Conservation (phyloP, 805 yeast genomes). For the Maudiozyma saulgeensis region DNA sequence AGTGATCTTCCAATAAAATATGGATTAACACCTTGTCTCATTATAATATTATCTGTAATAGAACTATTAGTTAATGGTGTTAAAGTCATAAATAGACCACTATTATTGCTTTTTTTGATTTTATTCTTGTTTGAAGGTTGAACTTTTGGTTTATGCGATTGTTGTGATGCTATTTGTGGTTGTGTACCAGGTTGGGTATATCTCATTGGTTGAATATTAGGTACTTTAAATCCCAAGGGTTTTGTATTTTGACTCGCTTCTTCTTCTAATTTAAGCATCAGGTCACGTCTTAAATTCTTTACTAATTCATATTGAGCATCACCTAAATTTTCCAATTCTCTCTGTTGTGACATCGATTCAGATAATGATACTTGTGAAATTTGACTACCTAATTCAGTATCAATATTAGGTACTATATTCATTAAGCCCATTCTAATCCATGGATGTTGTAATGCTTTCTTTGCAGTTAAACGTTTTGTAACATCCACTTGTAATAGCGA, state of each 20-base stretch:
- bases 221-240: constrained; percentile 22
- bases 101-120: constrained; percentile 8
- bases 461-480: constrained; percentile 58
- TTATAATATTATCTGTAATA: constrained; percentile 38
- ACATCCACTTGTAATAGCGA: constrained; percentile 73
- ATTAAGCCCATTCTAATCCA: constrained; percentile 47
- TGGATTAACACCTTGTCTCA: constrained; percentile 60
- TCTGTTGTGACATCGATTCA: constrained; percentile 64
- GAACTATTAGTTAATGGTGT: constrained; percentile 41
- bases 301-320: constrained; percentile 26
- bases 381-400: background rate
- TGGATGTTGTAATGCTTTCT: constrained; percentile 63
- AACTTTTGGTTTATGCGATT: constrained; percentile 2
- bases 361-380: constrained; percentile 42
- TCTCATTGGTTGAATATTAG: constrained; percentile 20
- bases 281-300: constrained; percentile 11
- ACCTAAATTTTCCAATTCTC: constrained; percentile 31
- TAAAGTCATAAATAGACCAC: constrained; percentile 55
- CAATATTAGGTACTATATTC: background rate
- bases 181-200: constrained; percentile 20
- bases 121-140: constrained; percentile 10
- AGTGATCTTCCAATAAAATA: constrained; percentile 68
- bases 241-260: constrained; percentile 5
- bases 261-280: constrained; percentile 10
- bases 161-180: constrained; percentile 3